Percentiles rank a stretch among this genome's conserved stretches.
phyloP scores from a whole-genome alignment of 2,329 filamentous ascomycete species.

The Chaetomium sp. region DNA sequence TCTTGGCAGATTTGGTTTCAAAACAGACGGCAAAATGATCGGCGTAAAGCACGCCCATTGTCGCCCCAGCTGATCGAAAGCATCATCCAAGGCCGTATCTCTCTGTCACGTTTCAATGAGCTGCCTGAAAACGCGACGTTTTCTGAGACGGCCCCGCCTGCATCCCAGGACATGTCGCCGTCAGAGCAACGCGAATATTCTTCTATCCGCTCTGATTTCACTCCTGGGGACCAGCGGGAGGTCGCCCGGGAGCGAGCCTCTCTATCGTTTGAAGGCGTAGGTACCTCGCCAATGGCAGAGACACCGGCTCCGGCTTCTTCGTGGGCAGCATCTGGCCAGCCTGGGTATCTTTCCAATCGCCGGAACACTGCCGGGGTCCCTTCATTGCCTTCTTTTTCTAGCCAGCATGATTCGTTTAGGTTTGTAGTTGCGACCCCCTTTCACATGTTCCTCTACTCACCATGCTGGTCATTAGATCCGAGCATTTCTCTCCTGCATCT shows the following conservation, averaged over 20 bases:
- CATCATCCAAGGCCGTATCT: conserved; percentile 49
- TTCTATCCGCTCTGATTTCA: conserved; percentile 13
- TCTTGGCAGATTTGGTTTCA: conserved; percentile 86
- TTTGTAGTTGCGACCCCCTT: conserved; percentile 26
- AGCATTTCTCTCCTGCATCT: conserved; percentile 39
- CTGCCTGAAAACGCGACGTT: conserved; percentile 27
- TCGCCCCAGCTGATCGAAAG: conserved; percentile 68
- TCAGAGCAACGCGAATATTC: conserved; percentile 8
- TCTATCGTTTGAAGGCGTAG: conserved; percentile 3
- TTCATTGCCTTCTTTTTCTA: conserved; percentile 41
- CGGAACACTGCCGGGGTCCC: conserved; percentile 50
- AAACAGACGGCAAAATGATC: conserved; percentile 86
- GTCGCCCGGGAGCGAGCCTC: not conserved
- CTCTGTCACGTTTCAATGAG: conserved; percentile 44
- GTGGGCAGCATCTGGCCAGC: conserved; percentile 38
- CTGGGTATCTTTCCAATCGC: conserved; percentile 49
- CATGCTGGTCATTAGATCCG: conserved; percentile 30
- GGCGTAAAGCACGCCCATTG: conserved; percentile 79
- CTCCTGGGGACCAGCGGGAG: conserved; percentile 8
- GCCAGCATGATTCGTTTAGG: conserved; percentile 41
- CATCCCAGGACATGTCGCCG: conserved; percentile 12
- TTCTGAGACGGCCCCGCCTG: not conserved
- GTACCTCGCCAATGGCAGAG: not conserved
- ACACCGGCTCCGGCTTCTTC: conserved; percentile 24
- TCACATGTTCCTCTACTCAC: conserved; percentile 11